Evolutionary conservation across 441 rosid genomes (phyloP).

Genomic region (Eugenia klotzschiana): DNA sequence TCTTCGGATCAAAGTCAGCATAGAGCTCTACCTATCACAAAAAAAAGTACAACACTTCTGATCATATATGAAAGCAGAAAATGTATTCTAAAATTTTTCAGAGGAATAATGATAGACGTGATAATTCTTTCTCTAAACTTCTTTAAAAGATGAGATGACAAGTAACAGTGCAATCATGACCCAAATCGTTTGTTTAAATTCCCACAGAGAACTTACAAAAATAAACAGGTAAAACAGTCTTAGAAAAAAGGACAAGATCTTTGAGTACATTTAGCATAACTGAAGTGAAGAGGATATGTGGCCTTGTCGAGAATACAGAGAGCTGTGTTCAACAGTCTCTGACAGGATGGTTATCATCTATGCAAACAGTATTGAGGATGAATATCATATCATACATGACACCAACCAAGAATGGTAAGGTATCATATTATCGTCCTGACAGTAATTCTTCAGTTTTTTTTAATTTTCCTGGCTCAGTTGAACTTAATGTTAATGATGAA

Average conservation of each 20-base stretch:
- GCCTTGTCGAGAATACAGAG: background rate
- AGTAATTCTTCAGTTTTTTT: background rate
- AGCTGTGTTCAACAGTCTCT: background rate
- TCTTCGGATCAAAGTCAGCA: slow-evolving; percentile 84
- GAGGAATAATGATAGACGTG: background rate
- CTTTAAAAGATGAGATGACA: background rate
- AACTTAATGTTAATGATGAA: background rate
- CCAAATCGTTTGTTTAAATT: background rate
- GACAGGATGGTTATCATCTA: background rate
- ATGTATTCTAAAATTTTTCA: background rate
- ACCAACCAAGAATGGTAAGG: background rate
- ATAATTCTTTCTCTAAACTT: background rate
- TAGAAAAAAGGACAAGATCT: background rate
- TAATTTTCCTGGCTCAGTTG: background rate
- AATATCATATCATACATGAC: background rate
- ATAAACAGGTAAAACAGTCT: background rate
- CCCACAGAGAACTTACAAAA: background rate
- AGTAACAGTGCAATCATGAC: background rate
- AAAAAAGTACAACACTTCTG: background rate
- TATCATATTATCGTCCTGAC: background rate
- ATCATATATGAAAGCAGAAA: background rate
- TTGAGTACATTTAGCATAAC: background rate
- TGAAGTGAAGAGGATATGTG: background rate
- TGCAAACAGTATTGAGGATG: background rate
- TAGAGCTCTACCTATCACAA: slow-evolving; percentile 76